Evolutionary conservation across 2,329 filamentous ascomycete species (phyloP).

Genomic region (Xylariaceae sp.): DNA sequence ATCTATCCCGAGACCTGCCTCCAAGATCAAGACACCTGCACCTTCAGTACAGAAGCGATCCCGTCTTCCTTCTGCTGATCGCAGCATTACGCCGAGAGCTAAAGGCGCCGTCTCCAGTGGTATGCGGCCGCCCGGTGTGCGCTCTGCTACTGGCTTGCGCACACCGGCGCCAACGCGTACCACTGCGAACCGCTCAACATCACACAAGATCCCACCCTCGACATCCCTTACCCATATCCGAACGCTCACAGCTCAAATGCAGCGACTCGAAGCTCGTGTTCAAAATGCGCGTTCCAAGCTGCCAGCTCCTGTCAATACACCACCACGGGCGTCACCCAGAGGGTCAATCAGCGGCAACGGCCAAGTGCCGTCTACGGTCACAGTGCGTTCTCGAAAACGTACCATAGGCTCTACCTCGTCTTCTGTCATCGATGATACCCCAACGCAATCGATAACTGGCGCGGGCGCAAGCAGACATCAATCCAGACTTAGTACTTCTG

Average conservation of each 20-base stretch:
- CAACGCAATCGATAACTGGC: slow-evolving; percentile 49
- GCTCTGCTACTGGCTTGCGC: slow-evolving; percentile 52
- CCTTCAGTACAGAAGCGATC: slow-evolving; percentile 46
- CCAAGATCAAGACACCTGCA: slow-evolving; percentile 45
- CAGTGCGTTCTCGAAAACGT: slow-evolving; percentile 71
- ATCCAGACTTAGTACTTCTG: slow-evolving; percentile 62
- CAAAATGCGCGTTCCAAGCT: slow-evolving; percentile 90
- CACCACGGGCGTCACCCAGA: slow-evolving; percentile 79
- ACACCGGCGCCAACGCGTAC: slow-evolving; percentile 52
- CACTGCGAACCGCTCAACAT: slow-evolving; percentile 47
- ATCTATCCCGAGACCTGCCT: slow-evolving; percentile 55
- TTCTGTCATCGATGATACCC: slow-evolving; percentile 54
- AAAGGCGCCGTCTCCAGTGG: slow-evolving; percentile 44
- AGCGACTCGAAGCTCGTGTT: slow-evolving; percentile 90
- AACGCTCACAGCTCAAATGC: slow-evolving; percentile 93
- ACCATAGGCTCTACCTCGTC: slow-evolving; percentile 60
- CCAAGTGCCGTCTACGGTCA: slow-evolving; percentile 59
- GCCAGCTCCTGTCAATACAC: slow-evolving; percentile 76
- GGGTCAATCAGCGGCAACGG: slow-evolving; percentile 44
- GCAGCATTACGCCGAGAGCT: slow-evolving; percentile 57
- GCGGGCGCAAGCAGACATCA: slow-evolving; percentile 51
- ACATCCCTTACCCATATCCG: slow-evolving; percentile 90
- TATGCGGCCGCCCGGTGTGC: slow-evolving; percentile 43
- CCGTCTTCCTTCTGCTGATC: slow-evolving; percentile 58
- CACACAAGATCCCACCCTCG: slow-evolving; percentile 57